phyloP scores from a whole-genome alignment of 805 yeast genomes.

The Lipomyces starkeyi region DNA sequence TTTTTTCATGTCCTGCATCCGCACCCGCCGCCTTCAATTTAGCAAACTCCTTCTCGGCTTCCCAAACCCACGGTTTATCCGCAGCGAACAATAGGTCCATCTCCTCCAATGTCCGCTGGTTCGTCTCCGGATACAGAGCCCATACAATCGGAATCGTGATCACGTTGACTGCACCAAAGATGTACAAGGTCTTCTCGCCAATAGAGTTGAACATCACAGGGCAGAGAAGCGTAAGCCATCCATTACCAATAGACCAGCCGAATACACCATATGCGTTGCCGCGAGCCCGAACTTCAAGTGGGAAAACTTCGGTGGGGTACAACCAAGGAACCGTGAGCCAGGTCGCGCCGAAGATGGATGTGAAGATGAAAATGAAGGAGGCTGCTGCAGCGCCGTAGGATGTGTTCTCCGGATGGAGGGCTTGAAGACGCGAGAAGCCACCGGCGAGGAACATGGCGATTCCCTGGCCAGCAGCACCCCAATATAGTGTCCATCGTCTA shows the following conservation, averaged over 20 bases:
- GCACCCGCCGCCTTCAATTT: constrained; percentile 23
- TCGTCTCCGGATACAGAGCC: constrained; percentile 69
- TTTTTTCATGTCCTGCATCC: neutral
- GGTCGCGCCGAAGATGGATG: constrained; percentile 46
- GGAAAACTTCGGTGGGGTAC: constrained; percentile 44
- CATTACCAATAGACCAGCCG: constrained; percentile 42
- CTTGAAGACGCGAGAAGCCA: constrained; percentile 44
- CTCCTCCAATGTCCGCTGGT: constrained; percentile 63
- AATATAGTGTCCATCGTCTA: constrained; percentile 48
- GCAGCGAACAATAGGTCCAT: constrained; percentile 59
- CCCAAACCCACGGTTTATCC: constrained; percentile 32
- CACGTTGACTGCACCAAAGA: constrained; percentile 46
- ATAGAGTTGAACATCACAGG: constrained; percentile 46
- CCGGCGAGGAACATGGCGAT: constrained; percentile 54
- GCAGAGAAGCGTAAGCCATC: constrained; percentile 47
- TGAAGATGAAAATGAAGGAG: constrained; percentile 49
- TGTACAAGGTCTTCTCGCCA: constrained; percentile 45
- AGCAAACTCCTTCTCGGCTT: constrained; percentile 31
- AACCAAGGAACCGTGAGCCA: constrained; percentile 45
- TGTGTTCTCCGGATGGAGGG: constrained; percentile 41
- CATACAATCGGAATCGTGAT: constrained; percentile 43
- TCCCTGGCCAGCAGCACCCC: constrained; percentile 45
- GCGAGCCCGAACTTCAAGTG: constrained; percentile 44
- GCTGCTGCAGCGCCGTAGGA: constrained; percentile 47
- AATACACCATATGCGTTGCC: constrained; percentile 40